These are phyloP conservation scores for Fusarium citri DNA, from an alignment of 2,329 filamentous ascomycete species.

Conservation along the genomic window DNA sequence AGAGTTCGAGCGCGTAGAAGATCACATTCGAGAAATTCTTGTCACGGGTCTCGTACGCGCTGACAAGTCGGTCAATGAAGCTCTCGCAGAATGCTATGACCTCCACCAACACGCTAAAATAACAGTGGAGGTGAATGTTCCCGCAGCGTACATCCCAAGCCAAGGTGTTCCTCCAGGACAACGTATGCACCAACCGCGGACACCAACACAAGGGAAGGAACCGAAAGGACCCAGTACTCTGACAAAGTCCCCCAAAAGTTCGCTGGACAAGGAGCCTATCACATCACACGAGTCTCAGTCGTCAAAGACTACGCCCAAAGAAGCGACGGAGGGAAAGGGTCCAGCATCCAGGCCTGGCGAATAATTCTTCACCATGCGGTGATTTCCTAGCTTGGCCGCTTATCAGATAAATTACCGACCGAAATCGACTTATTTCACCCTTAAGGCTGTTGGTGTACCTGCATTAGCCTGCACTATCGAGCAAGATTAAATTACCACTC, in stretches of 20 bases:
- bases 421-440: slow-evolving; percentile 31
- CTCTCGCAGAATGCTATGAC: slow-evolving; percentile 61
- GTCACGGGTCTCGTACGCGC: slow-evolving; percentile 60
- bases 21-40: slow-evolving; percentile 62
- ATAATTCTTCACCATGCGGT: slow-evolving; percentile 22
- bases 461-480: slow-evolving; percentile 33
- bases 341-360: slow-evolving; percentile 18
- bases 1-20: slow-evolving; percentile 63
- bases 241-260: background rate
- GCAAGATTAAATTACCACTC: slow-evolving; percentile 31
- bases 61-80: slow-evolving; percentile 58
- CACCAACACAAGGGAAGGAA: background rate
- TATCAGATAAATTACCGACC: slow-evolving; percentile 31
- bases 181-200: slow-evolving; percentile 4
- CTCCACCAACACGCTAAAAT: slow-evolving; percentile 59
- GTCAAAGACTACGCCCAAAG: slow-evolving; percentile 6
- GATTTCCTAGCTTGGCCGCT: slow-evolving; percentile 24
- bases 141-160: slow-evolving; percentile 54
- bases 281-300: slow-evolving; percentile 14
- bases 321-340: slow-evolving; percentile 27
- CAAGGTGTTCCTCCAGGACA: slow-evolving; percentile 24
- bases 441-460: slow-evolving; percentile 30
- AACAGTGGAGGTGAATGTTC: slow-evolving; percentile 61
- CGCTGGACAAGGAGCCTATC: background rate
- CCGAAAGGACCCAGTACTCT: background rate